A percentile compares a stretch with the other conserved stretches of the same genome.
phyloP scores from a whole-genome alignment of 1,284 basidiomycete genomes.

The Neotropicomus parvogracilis region DNA sequence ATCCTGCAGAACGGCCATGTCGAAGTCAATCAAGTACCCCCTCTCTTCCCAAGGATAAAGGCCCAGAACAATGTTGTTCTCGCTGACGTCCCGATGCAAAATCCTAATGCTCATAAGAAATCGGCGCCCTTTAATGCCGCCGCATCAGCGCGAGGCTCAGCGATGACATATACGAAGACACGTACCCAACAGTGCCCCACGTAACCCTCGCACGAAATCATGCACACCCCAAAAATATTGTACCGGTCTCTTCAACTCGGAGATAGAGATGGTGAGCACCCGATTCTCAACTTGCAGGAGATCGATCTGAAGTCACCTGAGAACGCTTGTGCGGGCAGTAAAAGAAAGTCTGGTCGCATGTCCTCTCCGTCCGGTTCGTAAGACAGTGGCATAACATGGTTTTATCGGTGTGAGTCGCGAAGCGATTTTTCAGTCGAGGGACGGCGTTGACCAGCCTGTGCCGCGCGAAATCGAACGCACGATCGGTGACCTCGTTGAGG shows the following conservation, averaged over 20 bases:
- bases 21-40: constrained; percentile 8
- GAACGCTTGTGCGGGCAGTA: constrained; percentile 1
- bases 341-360: not conserved
- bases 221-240: constrained; percentile 9
- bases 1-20: constrained; percentile 10
- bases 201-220: constrained; percentile 4
- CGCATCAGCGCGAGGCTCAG: not conserved
- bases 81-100: constrained; percentile 16
- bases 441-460: not conserved
- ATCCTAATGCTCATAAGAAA: constrained; percentile 11
- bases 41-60: constrained; percentile 6
- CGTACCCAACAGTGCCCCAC: constrained; percentile 11
- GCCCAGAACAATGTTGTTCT: constrained; percentile 20
- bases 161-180: not conserved
- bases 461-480: not conserved
- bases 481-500: not conserved
- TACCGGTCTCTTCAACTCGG: constrained; percentile 5
- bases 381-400: not conserved
- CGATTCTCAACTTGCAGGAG: constrained; percentile 2
- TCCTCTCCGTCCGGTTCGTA: constrained; percentile 7
- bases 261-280: not conserved
- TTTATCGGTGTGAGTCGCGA: not conserved
- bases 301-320: not conserved
- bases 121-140: constrained; percentile 9
- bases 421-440: not conserved